Conservation (phyloP, 768 basidiomycete genomes). For the Boletellus sp. region DNA sequence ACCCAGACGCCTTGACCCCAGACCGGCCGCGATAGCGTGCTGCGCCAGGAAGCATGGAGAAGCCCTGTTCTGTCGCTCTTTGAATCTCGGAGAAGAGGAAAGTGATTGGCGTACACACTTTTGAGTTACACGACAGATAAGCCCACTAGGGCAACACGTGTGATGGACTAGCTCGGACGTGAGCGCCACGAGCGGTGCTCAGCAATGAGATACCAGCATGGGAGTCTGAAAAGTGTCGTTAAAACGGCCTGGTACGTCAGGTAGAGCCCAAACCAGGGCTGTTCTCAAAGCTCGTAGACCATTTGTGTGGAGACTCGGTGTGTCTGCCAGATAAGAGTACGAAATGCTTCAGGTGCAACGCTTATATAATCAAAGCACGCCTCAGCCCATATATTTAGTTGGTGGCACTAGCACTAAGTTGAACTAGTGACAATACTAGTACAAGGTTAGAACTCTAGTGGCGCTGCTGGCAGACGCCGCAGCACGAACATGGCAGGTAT, state of each 20-base stretch:
- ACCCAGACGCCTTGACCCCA: constrained; percentile 34
- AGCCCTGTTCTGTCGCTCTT: constrained; percentile 15
- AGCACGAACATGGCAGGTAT: no score
- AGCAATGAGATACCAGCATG: constrained; percentile 23
- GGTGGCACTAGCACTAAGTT: no score
- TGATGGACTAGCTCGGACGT: constrained; percentile 21
- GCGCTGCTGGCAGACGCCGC: no score
- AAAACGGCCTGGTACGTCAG: constrained; percentile 19
- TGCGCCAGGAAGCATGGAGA: constrained; percentile 20
- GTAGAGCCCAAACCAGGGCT: constrained; percentile 18
- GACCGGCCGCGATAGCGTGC: constrained; percentile 16
- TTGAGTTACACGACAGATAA: constrained; percentile 15
- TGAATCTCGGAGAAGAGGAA: neutral
- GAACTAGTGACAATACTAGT: no score
- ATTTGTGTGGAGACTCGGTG: neutral
- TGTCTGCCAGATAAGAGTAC: neutral
- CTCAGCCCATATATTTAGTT: no score
- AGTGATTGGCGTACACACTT: constrained; percentile 20
- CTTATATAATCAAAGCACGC: no score
- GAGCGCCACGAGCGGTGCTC: constrained; percentile 22
- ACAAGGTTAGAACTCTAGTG: no score
- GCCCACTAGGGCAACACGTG: constrained; percentile 18
- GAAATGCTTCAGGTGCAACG: no score
- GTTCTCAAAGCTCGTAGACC: constrained; percentile 5
- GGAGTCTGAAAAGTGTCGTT: constrained; percentile 20